Percentiles rank a stretch among this genome's conserved stretches.
Evolutionary conservation across 2,329 filamentous ascomycete genomes (phyloP).

Genomic region (Colletotrichum tropicale): DNA sequence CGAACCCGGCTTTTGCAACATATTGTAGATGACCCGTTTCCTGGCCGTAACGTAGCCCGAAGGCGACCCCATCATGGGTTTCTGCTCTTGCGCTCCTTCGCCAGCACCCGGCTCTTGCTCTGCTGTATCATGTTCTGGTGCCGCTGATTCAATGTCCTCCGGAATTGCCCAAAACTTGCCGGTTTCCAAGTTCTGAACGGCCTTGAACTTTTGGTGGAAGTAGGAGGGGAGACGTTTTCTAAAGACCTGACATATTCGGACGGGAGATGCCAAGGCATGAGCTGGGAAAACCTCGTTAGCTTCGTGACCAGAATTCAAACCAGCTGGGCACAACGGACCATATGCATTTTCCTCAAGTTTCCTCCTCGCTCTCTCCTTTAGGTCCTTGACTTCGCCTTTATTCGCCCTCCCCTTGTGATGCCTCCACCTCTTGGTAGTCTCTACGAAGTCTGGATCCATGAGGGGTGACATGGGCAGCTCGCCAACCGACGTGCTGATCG

Average conservation of each 20-base stretch:
- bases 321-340: constrained; percentile 44
- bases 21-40: neutral
- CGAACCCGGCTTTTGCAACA: constrained; percentile 24
- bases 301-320: neutral
- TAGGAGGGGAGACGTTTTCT: constrained; percentile 55
- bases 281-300: constrained; percentile 44
- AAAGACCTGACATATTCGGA: constrained; percentile 62
- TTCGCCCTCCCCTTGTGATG: constrained; percentile 37
- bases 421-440: constrained; percentile 46
- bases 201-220: constrained; percentile 67
- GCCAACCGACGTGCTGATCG: constrained; percentile 49
- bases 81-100: neutral
- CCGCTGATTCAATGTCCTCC: constrained; percentile 20
- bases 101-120: neutral
- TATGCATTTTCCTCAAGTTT: constrained; percentile 67
- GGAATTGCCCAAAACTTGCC: constrained; percentile 62
- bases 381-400: neutral
- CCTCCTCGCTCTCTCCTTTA: constrained; percentile 55
- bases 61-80: neutral
- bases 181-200: constrained; percentile 60
- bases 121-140: neutral
- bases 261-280: constrained; percentile 62
- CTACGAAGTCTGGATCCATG: constrained; percentile 55
- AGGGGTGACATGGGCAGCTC: constrained; percentile 58
- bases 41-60: constrained; percentile 14